Evolutionary conservation across 2,329 filamentous ascomycete genomes (phyloP), one percentile per base, ranked within the genome.

Genomic region (Fusarium globosum): DNA sequence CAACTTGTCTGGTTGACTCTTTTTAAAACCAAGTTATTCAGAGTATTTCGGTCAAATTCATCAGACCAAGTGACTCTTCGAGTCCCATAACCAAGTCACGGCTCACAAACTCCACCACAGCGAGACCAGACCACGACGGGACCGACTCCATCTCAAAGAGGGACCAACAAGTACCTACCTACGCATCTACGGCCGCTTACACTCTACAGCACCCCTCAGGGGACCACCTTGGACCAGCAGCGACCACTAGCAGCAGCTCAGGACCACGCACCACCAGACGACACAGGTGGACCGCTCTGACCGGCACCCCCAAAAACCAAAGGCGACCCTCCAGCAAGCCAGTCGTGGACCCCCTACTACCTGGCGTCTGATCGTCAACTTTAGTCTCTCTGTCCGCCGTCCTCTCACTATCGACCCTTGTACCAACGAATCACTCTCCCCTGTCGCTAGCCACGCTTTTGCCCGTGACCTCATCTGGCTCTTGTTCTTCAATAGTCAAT

Each of bases 381-480:
- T 65, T 77, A 65, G 74, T 68, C 72, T 61, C 65, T 69, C 61
- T 62, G 66, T 69, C 63, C 68, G 52, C 56, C 43, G 55, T 58
- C 61, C 61, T 55, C 70, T 68, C 61, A 46, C 57, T 61, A 60
- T 65, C 55, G 51, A 39, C 75, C 76, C 74, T 64, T 43, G 61
- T 51, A 65, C 68, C 53, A 56, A 62, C 77, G 76, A 78, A 77
- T 78, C 77, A 78, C 48, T 68, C 59, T 42, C 55, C 65, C 70
- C 57, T 65, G 68, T 52, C 68, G 56, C 55, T 62, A 52, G 52
- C 69, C 75, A 76, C 72, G 57, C 69, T 62, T 69, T 62, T 49
- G 74, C 76, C 75, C 77, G 77, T 78, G 77, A 78, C 77, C 76
- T 78, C 77, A 78, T 78, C 60, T 68, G 51, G 62, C 63, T 69